Conservation (phyloP, 495 filamentous ascomycete genomes). For the Astrothelium subdiscretum region DNA sequence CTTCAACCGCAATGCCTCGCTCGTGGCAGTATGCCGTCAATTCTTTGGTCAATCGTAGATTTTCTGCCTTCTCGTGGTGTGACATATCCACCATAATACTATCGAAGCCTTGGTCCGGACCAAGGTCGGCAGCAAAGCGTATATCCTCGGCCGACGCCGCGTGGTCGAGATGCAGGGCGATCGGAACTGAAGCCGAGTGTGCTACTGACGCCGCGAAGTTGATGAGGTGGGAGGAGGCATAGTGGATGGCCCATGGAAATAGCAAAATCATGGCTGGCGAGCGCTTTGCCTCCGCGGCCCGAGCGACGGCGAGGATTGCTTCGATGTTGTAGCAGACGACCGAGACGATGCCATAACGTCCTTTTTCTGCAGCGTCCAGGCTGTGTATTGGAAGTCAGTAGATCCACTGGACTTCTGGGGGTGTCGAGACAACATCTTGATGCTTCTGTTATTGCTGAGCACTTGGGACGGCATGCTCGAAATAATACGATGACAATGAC, state of each 20-base stretch:
- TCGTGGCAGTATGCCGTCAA: constrained; percentile 60
- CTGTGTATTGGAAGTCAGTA: background rate
- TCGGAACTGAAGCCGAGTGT: constrained; percentile 37
- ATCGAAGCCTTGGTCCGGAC: constrained; percentile 6
- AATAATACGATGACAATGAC: background rate
- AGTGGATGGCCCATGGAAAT: constrained; percentile 7
- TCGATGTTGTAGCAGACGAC: constrained; percentile 5
- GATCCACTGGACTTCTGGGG: background rate
- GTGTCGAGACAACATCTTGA: constrained; percentile 34
- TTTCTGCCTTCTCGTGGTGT: constrained; percentile 67
- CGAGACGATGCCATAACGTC: constrained; percentile 1
- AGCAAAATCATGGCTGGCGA: constrained; percentile 7
- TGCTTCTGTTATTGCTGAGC: constrained; percentile 44
- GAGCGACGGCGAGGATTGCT: constrained; percentile 2
- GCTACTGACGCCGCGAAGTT: constrained; percentile 51
- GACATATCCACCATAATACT: constrained; percentile 23
- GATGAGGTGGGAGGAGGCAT: constrained; percentile 37
- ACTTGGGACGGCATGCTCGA: background rate
- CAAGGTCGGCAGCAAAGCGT: constrained; percentile 11
- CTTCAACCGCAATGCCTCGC: constrained; percentile 63
- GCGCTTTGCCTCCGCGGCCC: constrained; percentile 3
- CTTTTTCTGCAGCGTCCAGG: constrained; percentile 1
- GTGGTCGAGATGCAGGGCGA: constrained; percentile 15
- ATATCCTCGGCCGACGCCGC: constrained; percentile 10
- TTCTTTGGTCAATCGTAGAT: constrained; percentile 56